Evolutionary conservation across 2,329 filamentous ascomycete species (phyloP).

Genomic region (Sordariomycetes sp.): DNA sequence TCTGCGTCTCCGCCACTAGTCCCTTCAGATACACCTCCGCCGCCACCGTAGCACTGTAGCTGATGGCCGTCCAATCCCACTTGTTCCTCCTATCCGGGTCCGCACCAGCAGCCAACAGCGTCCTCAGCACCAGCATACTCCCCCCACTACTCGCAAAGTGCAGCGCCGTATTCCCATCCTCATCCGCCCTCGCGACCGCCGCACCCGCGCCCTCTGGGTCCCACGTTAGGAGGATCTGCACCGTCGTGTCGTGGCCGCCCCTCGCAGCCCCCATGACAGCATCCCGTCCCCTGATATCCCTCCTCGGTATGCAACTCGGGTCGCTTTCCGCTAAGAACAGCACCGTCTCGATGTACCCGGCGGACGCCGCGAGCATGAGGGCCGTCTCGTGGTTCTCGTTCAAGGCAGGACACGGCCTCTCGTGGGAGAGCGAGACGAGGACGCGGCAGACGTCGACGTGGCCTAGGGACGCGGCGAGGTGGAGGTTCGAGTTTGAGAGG

Average conservation of each 20-base stretch:
- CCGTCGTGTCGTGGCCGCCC: conserved; percentile 47
- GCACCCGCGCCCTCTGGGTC: conserved; percentile 37
- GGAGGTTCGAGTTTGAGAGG: conserved; percentile 72
- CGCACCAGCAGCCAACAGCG: conserved; percentile 66
- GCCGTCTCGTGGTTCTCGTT: conserved; percentile 74
- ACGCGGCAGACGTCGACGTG: conserved; percentile 54
- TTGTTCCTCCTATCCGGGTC: conserved; percentile 59
- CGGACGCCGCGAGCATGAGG: conserved; percentile 61
- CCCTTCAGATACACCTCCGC: conserved; percentile 77
- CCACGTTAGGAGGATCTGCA: conserved; percentile 53
- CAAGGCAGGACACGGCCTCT: conserved; percentile 56
- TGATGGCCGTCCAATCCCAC: conserved; percentile 72
- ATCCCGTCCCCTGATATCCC: conserved; percentile 56
- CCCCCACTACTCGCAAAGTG: conserved; percentile 79
- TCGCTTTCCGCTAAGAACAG: conserved; percentile 55
- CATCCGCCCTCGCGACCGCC: conserved; percentile 46
- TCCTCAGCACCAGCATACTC: conserved; percentile 62
- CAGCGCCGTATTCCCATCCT: conserved; percentile 71
- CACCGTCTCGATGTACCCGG: conserved; percentile 61
- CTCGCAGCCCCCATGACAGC: conserved; percentile 54
- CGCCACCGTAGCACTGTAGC: conserved; percentile 69
- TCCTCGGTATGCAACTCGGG: conserved; percentile 47
- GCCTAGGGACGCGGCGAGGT: conserved; percentile 65
- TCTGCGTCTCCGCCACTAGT: conserved; percentile 60
- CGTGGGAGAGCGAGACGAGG: conserved; percentile 63